phyloP scores from a whole-genome alignment of 805 yeast species.

The Metschnikowia anglica region DNA sequence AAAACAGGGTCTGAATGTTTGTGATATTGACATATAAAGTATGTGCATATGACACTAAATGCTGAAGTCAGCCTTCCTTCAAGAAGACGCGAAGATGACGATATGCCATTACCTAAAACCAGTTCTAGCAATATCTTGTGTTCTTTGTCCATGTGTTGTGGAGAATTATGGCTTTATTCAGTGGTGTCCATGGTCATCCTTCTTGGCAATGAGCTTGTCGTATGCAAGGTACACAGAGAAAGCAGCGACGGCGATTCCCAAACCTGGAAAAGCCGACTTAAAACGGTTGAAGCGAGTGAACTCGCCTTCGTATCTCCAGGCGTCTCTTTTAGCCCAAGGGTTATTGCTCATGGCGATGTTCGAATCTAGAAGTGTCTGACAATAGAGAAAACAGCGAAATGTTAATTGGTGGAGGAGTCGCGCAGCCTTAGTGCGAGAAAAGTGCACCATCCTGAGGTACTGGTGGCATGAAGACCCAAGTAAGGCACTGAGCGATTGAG shows the following conservation, averaged over 20 bases:
- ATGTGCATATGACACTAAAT: background rate
- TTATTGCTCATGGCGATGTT: conserved; percentile 21
- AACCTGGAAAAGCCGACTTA: conserved; percentile 75
- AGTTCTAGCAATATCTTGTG: too few relatives aligned
- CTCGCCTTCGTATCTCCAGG: conserved; percentile 87
- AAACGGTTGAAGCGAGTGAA: conserved; percentile 70
- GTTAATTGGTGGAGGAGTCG: conserved; percentile 21
- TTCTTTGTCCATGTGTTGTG: background rate
- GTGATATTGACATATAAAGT: background rate
- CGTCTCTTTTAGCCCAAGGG: conserved; percentile 60
- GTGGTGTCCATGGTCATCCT: conserved; percentile 30
- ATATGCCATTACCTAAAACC: too few relatives aligned
- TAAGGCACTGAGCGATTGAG: too few relatives aligned
- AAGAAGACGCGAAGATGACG: background rate
- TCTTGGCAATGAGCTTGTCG: conserved; percentile 51
- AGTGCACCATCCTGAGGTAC: background rate
- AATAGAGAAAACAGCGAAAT: conserved; percentile 10
- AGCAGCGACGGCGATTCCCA: conserved; percentile 75
- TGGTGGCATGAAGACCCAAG: too few relatives aligned
- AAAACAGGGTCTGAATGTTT: too few relatives aligned
- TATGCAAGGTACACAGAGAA: conserved; percentile 63
- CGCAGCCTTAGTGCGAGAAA: conserved; percentile 13
- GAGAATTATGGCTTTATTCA: background rate
- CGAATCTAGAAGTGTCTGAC: background rate
- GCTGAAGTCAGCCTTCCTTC: background rate